phyloP scores from a whole-genome alignment of 2,329 filamentous ascomycete species.

The Fonsecaea pedrosoi region DNA sequence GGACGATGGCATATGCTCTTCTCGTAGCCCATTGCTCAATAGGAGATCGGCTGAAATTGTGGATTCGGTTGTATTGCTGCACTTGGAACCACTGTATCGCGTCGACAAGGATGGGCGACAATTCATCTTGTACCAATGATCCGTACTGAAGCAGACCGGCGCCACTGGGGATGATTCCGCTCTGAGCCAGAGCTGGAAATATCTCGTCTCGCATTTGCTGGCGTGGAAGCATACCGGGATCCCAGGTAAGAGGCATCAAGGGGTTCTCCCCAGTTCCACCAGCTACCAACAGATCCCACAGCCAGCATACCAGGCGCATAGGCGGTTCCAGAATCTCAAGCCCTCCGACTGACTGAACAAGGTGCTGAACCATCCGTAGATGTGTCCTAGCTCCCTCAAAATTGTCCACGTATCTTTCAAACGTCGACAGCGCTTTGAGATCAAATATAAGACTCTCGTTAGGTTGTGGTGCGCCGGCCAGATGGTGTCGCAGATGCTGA shows the following conservation, averaged over 20 bases:
- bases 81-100: slow-evolving; percentile 32
- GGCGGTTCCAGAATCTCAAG: slow-evolving; percentile 14
- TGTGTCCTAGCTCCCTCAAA: slow-evolving; percentile 32
- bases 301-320: slow-evolving; percentile 23
- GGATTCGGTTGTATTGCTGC: slow-evolving; percentile 21
- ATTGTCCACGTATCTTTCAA: slow-evolving; percentile 31
- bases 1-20: slow-evolving; percentile 22
- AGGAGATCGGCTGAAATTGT: slow-evolving; percentile 15
- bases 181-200: slow-evolving; percentile 16
- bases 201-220: slow-evolving; percentile 22
- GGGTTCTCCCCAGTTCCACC: slow-evolving; percentile 24
- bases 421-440: slow-evolving; percentile 28
- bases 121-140: slow-evolving; percentile 1
- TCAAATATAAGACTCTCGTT: slow-evolving; percentile 33
- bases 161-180: slow-evolving; percentile 24
- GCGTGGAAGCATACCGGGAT: slow-evolving; percentile 19
- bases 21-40: slow-evolving; percentile 22
- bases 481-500: slow-evolving; percentile 26
- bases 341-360: slow-evolving; percentile 24
- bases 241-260: slow-evolving; percentile 27
- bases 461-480: slow-evolving; percentile 11
- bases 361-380: slow-evolving; percentile 31
- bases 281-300: slow-evolving; percentile 27
- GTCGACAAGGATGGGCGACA: slow-evolving; percentile 20
- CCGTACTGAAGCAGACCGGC: slow-evolving; percentile 20